Conservation (phyloP, 2,329 filamentous ascomycete species). For the Colletotrichum phormii region DNA sequence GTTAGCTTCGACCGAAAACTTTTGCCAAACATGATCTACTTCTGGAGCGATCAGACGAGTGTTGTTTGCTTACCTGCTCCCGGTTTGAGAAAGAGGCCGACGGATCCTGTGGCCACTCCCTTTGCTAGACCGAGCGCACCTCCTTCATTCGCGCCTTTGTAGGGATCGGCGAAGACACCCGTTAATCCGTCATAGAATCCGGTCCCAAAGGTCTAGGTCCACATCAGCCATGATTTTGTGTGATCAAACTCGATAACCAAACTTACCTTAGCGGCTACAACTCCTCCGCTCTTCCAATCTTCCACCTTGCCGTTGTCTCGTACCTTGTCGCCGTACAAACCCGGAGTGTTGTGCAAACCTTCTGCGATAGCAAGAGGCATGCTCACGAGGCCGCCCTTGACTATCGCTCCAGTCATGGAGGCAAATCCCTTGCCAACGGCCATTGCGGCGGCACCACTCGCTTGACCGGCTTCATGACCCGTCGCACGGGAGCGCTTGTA, state of each 20-base stretch:
- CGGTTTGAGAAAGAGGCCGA: constrained; percentile 40
- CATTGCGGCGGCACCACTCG: constrained; percentile 22
- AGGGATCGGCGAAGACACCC: constrained; percentile 45
- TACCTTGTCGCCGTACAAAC: constrained; percentile 50
- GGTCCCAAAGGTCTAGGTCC: constrained; percentile 27
- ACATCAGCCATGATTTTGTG: not conserved
- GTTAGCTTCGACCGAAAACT: constrained; percentile 6
- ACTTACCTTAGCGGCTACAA: constrained; percentile 44
- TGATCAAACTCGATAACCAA: not conserved
- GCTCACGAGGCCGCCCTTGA: constrained; percentile 49
- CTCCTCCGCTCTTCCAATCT: constrained; percentile 47
- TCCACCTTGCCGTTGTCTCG: constrained; percentile 46
- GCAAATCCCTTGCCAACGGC: constrained; percentile 38
- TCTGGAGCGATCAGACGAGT: not conserved
- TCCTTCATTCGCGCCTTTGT: constrained; percentile 45
- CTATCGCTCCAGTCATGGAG: constrained; percentile 41
- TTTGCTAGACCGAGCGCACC: constrained; percentile 47
- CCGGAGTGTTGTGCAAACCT: constrained; percentile 48
- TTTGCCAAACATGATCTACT: not conserved
- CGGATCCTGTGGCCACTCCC: constrained; percentile 48
- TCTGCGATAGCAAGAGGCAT: constrained; percentile 50
- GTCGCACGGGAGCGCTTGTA: constrained; percentile 16
- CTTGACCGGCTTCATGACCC: constrained; percentile 14
- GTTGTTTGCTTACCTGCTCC: constrained; percentile 40
- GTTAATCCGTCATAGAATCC: constrained; percentile 47